Conservation (phyloP, 2,329 filamentous ascomycete species). For the Diplodia seriata region DNA sequence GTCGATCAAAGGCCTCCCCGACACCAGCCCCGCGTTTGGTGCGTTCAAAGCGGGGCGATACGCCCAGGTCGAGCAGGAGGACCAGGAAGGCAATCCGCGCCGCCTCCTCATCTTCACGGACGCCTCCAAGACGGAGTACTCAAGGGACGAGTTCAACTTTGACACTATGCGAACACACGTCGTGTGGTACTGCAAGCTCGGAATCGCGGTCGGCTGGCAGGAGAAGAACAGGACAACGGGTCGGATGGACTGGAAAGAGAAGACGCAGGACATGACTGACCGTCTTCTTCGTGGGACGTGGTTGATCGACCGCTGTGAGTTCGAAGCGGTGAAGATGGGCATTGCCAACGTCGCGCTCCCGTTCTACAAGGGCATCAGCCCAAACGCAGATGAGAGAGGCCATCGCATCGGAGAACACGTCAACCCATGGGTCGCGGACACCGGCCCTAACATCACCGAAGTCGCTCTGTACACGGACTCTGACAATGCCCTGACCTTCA, state of each 20-base stretch:
- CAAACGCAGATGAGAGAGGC: neutral
- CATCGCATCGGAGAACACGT: neutral
- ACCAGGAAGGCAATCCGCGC: neutral
- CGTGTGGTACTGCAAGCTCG: neutral
- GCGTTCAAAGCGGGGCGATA: too few species aligned
- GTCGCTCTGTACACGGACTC: neutral
- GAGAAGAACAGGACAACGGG: neutral
- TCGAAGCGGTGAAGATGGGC: neutral
- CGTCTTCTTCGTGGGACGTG: neutral
- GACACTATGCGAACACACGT: neutral
- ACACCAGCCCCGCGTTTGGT: too few species aligned
- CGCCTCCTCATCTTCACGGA: neutral
- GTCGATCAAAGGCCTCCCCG: too few species aligned
- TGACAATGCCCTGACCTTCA: neutral
- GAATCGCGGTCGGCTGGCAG: neutral
- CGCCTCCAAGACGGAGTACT: accelerated
- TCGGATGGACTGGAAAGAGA: neutral
- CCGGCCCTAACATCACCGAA: neutral
- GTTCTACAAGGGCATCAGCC: neutral
- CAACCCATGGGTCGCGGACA: neutral
- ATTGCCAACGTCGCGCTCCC: neutral
- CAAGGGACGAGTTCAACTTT: neutral
- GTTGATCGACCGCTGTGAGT: neutral
- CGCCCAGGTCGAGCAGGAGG: neutral
- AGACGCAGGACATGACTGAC: neutral